Conservation (phyloP, 768 basidiomycete genomes). For the Lactifluus piperatus region DNA sequence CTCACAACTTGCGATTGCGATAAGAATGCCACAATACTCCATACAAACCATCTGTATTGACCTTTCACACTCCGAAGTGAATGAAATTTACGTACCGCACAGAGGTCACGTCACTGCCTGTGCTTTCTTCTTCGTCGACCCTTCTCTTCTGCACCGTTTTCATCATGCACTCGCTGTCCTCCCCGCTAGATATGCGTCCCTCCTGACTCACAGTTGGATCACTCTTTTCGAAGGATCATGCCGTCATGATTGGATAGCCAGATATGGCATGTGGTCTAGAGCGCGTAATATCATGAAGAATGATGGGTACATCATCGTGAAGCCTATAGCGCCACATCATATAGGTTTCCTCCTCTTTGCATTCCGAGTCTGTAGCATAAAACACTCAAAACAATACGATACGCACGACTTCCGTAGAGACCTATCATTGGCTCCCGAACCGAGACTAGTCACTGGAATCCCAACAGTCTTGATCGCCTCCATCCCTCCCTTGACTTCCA, state of each 20-base stretch:
- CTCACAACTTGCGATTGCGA: too few species aligned
- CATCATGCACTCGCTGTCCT: not conserved
- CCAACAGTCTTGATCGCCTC: not conserved
- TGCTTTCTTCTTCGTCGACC: not conserved
- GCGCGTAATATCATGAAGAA: not conserved
- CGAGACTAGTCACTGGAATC: not conserved
- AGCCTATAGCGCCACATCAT: not conserved
- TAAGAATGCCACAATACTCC: not conserved
- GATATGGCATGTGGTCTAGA: not conserved
- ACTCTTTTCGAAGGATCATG: not conserved
- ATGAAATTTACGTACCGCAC: not conserved
- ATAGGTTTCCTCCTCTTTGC: not conserved
- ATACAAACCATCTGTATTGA: not conserved
- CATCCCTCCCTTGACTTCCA: not conserved
- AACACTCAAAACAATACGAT: too few species aligned
- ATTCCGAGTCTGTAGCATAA: not conserved
- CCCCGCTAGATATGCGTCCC: not conserved
- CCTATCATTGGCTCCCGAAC: not conserved
- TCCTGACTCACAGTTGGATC: not conserved
- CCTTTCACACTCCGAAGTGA: not conserved
- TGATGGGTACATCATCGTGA: not conserved
- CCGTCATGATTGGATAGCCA: not conserved
- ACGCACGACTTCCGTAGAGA: not conserved
- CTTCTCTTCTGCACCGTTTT: not conserved
- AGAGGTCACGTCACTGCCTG: not conserved